Base-by-base conservation (phyloP, 805 yeast species). In the Candida sanyiensis region DNA sequence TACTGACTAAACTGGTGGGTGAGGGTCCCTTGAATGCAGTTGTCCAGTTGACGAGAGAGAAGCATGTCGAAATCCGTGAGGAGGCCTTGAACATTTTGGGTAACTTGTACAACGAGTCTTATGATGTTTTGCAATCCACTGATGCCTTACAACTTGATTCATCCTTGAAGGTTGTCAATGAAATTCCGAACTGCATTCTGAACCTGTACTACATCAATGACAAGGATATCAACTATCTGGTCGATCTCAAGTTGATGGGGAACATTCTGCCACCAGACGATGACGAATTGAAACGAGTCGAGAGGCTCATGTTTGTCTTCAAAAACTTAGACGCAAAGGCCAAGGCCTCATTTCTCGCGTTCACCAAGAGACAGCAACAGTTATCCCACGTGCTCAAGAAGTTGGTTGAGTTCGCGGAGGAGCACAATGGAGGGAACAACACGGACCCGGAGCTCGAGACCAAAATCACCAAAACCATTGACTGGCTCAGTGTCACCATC, bases 131-230 rank as follows among this genome's bases (percentile, higher is more conserved):
- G 33, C 33, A 39, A 6, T 57, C 53, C 10, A 42, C 57, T 2
- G 39, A 39, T n/a, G 18, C 20, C 5, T 8, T 24, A 1, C 36
- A 39, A 5, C 23, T 26, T 17, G 37, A 31, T 3, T 3, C 39
- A 4, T 23, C 28, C 9, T 58, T 59, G 54, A 56, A 51, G 6
- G 44, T 62, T 8, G 51, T 62, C 3, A 54, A 55, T 13, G 49
- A 57, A 21, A 77, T 87, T 19, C 96, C 96, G 1, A 73, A 76
- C 31, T 69, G 71, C 17, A 57, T 88, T 1, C 61, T 88, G 33
- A 73, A 77, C 17, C 66, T 85, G 31, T 69, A 82, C 35, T 88
- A 83, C 51, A 80, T 88, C 46, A 85, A 86, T 54, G 88, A 83
- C 49, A 69, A 62, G 37, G 64, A 67, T 8, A 79, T 85, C 35